Conservation (phyloP, 306 rosid genomes). For the Acacia crassicarpa region DNA sequence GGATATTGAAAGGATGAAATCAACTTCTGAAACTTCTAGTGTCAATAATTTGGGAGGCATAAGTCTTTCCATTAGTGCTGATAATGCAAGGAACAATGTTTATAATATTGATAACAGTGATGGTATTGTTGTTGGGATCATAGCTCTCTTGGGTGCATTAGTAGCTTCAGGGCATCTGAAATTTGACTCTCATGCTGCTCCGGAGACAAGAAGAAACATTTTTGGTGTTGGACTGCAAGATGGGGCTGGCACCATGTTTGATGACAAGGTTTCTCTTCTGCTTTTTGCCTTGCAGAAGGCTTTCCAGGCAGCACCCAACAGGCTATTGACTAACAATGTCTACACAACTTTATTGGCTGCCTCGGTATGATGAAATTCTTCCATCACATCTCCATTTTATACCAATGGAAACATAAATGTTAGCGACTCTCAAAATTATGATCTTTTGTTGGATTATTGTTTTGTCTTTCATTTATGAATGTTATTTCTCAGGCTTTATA, state of each 20-base stretch:
- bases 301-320: constrained; percentile 87
- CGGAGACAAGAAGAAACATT: constrained; percentile 61
- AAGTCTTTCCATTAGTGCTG: constrained; percentile 84
- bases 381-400: constrained; percentile 11
- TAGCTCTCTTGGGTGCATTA: constrained; percentile 81
- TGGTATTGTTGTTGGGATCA: constrained; percentile 86
- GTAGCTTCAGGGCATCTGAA: constrained; percentile 82
- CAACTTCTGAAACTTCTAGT: constrained; percentile 57
- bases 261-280: constrained; percentile 87
- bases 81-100: constrained; percentile 94
- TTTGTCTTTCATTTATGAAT: not conserved
- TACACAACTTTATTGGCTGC: constrained; percentile 86
- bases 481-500: not conserved
- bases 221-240: constrained; percentile 72
- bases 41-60: constrained; percentile 88
- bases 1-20: constrained; percentile 50
- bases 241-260: constrained; percentile 87
- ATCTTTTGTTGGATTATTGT: not conserved
- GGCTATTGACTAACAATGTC: constrained; percentile 81
- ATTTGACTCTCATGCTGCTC: constrained; percentile 53
- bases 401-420: constrained; percentile 11
- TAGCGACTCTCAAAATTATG: not conserved
- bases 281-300: constrained; percentile 93
- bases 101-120: constrained; percentile 87
- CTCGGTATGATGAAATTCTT: constrained; percentile 69